A percentile compares a stretch with the other conserved stretches of the same genome.
Evolutionary conservation across 345 rosid genomes (phyloP).

Genomic region (Lumnitzera littorea): DNA sequence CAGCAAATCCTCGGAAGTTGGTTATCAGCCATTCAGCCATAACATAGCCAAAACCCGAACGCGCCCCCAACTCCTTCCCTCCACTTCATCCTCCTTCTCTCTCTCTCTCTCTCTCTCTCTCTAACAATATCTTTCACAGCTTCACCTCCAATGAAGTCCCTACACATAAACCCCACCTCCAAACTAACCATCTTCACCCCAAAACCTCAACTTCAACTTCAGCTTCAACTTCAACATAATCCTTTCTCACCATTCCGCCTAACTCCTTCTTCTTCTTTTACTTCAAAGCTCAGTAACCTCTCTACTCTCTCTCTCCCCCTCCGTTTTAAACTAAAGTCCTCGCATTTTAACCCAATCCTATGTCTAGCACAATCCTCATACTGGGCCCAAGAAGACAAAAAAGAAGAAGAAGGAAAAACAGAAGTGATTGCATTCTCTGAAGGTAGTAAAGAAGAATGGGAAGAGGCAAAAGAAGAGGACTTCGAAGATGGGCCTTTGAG

Average conservation of each 20-base stretch:
- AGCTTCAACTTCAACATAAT: not conserved
- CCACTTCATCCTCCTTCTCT: too few relatives aligned
- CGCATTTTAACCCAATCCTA: too few relatives aligned
- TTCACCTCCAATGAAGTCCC: conserved; percentile 6
- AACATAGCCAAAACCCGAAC: too few relatives aligned
- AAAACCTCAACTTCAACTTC: not conserved
- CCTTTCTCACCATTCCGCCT: not conserved
- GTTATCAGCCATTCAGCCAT: too few relatives aligned
- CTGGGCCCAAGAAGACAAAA: not conserved
- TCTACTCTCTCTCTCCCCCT: too few relatives aligned
- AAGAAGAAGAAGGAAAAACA: not conserved
- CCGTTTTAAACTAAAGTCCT: too few relatives aligned
- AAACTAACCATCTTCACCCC: conserved; percentile 2
- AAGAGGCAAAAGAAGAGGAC: conserved; percentile 9
- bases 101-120: not conserved
- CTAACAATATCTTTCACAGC: conserved; percentile 5
- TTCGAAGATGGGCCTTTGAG: conserved; percentile 11
- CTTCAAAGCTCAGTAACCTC: not conserved
- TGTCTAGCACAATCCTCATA: too few relatives aligned
- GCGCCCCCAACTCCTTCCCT: too few relatives aligned
- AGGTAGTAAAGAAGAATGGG: not conserved
- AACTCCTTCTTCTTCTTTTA: conserved; percentile 4
- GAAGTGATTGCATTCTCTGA: not conserved
- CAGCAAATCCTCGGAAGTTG: too few relatives aligned
- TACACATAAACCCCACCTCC: conserved; percentile 7